phyloP scores from a whole-genome alignment of 139 green algal species.

The Tetradesmus lagerheimii region DNA sequence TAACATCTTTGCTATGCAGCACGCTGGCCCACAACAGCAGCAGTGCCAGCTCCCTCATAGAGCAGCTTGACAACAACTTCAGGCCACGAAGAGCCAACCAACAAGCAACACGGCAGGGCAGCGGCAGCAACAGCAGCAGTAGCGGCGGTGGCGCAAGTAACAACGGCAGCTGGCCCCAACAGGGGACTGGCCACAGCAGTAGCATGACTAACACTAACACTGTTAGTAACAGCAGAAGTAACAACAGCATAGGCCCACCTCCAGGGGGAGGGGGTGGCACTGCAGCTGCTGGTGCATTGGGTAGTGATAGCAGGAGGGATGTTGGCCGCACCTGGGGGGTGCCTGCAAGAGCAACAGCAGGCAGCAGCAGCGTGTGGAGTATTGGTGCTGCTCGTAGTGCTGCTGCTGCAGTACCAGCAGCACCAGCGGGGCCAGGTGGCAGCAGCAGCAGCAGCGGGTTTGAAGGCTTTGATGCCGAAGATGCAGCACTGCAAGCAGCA shows the following conservation, averaged over 20 bases:
- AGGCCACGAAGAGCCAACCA: background rate
- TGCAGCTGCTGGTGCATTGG: background rate
- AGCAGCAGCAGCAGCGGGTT: slow-evolving; percentile 1
- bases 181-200: background rate
- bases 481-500: background rate
- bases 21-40: background rate
- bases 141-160: background rate
- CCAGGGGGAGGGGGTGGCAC: background rate
- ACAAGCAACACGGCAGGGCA: background rate
- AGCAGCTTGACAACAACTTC: background rate
- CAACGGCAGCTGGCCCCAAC: background rate
- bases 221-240: background rate
- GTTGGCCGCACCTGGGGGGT: background rate
- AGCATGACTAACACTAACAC: background rate
- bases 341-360: background rate
- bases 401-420: background rate
- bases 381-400: background rate
- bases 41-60: background rate
- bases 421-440: background rate
- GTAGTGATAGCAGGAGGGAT: background rate
- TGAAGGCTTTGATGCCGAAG: background rate
- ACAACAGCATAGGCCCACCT: background rate
- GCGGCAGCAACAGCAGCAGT: background rate
- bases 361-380: background rate
- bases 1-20: background rate